Evolutionary conservation across 116 monocot species (phyloP).

Genomic region (Trichopus zeylanicus): DNA sequence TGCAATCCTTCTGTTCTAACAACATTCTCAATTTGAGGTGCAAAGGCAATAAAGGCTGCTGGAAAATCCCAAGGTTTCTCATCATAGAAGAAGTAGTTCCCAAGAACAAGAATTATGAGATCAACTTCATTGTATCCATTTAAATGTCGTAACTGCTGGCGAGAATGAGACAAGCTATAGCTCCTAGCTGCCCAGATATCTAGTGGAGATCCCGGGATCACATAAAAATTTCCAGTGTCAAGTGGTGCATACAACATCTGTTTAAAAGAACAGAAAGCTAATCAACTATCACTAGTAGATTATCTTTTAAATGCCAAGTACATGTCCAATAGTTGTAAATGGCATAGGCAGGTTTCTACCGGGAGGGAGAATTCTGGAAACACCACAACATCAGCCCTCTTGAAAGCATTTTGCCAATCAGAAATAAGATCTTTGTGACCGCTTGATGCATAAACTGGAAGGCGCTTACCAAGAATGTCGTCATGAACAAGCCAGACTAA

Average conservation of each 20-base stretch:
- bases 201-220: slow-evolving; percentile 70
- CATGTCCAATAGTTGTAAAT: background rate
- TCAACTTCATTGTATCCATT: slow-evolving; percentile 63
- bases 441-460: slow-evolving; percentile 40
- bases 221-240: slow-evolving; percentile 82
- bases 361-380: slow-evolving; percentile 91
- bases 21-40: slow-evolving; percentile 32
- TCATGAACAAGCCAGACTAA: slow-evolving; percentile 93
- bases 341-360: slow-evolving; percentile 24
- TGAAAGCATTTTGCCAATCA: slow-evolving; percentile 72
- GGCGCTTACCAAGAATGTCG: slow-evolving; percentile 63
- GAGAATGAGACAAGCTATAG: slow-evolving; percentile 41
- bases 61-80: slow-evolving; percentile 53
- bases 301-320: background rate
- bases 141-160: slow-evolving; percentile 28
- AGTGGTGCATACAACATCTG: slow-evolving; percentile 73
- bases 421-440: slow-evolving; percentile 41
- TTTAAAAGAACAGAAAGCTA: slow-evolving; percentile 1
- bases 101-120: slow-evolving; percentile 53
- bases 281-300: background rate
- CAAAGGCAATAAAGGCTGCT: slow-evolving; percentile 41
- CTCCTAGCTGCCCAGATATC: slow-evolving; percentile 45
- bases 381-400: slow-evolving; percentile 63
- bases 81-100: slow-evolving; percentile 57
- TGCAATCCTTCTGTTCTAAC: slow-evolving; percentile 19